phyloP scores from a whole-genome alignment of 805 yeast species.

The baker's yeast (Saccharomyces cerevisiae) region DNA sequence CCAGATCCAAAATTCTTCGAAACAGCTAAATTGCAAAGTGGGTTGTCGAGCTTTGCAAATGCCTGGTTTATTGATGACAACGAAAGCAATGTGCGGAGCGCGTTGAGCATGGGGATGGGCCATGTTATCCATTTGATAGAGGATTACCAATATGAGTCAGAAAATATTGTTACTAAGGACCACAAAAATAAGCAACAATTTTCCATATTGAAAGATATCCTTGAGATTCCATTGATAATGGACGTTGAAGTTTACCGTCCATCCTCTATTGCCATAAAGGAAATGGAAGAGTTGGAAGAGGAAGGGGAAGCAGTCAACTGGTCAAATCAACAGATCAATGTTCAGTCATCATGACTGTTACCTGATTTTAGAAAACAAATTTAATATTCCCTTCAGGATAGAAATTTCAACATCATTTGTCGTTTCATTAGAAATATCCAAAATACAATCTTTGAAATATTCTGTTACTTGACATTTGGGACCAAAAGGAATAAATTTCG shows the following conservation, averaged over 20 bases:
- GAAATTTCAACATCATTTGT: slow-evolving; percentile 23
- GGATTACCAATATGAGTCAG: slow-evolving; percentile 18
- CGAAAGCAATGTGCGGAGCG: slow-evolving; percentile 63
- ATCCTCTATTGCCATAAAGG: background rate
- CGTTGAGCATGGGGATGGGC: slow-evolving; percentile 58
- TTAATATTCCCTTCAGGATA: slow-evolving; percentile 16
- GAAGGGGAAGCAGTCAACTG: background rate
- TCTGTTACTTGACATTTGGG: slow-evolving; percentile 3
- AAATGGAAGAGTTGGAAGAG: background rate
- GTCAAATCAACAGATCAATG: background rate
- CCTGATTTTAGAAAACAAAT: slow-evolving; percentile 14
- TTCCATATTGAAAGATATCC: background rate
- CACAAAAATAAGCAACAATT: background rate
- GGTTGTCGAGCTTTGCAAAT: slow-evolving; percentile 28
- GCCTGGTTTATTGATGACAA: slow-evolving; percentile 80
- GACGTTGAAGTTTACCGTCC: background rate
- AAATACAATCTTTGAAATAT: slow-evolving; percentile 18
- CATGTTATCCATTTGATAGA: slow-evolving; percentile 64
- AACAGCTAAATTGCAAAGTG: slow-evolving; percentile 50
- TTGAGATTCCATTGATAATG: background rate
- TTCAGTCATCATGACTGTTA: background rate
- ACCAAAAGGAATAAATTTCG: slow-evolving; percentile 17
- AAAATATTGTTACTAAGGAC: background rate
- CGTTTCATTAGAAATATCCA: slow-evolving; percentile 14
- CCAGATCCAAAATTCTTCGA: slow-evolving; percentile 64